Evolutionary conservation across 73 alveolate species (phyloP), one percentile per base, ranked within the genome.

Genomic region (Blepharisma japonicum): DNA sequence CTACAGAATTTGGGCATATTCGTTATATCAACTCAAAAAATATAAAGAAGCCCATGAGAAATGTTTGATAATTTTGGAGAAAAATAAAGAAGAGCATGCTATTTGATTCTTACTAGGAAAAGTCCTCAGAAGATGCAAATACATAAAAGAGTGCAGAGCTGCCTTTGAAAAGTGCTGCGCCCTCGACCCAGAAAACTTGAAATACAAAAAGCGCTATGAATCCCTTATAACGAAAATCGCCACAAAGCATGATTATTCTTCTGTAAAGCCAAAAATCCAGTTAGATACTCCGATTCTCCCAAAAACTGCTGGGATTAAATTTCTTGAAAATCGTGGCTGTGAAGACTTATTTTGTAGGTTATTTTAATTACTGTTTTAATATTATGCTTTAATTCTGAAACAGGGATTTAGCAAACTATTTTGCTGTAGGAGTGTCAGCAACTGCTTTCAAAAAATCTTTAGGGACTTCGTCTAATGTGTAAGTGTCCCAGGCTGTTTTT

Each of bases 401-500:
- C 42, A 32, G 42, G 42, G 42, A 32, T 32, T 32, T 32, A 32
- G 42, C 42, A 32, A 32, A 32, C 42, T 32, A 32, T 32, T 32
- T 32, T 32, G 42, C 42, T 32, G 42, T 32, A 32, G 42, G 42
- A 32, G 42, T 32, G 42, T 32, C 42, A 32, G 42, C 42, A 32
- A 32, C 42, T 32, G 42, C 42, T 32, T 32, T 32, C 42, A 32
- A 0, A 32, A 32, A 32, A 32, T 32, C 42, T 32, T 32, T 32
- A 32, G 42, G 42, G 42, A 32, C 42, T 32, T 32, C 42, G 42
- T 32, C 42, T 32, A 32, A 32, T 32, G 42, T 32, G 42, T 32
- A 32, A 32, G 42, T 32, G 42, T 61, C 74, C 74, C 74, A 61
- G 39, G 50, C 23, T 14, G 74, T 61, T 20, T 25, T n/a, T 61